Evolutionary conservation across 2,329 filamentous ascomycete species (phyloP).

Genomic region (Aspergillus amoenus): DNA sequence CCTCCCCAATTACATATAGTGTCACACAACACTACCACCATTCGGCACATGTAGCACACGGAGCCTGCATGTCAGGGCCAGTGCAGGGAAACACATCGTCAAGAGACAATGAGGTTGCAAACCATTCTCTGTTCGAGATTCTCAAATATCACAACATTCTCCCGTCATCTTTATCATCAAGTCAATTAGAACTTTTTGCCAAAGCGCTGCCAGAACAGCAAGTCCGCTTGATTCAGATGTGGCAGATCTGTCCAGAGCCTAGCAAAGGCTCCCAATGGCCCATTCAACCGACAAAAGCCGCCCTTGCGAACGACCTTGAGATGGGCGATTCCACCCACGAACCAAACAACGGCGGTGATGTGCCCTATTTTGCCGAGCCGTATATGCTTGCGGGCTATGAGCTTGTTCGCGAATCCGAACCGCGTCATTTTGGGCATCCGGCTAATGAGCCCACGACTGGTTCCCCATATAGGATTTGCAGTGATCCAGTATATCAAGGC

Average conservation of each 20-base stretch:
- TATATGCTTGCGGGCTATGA: conserved; percentile 86
- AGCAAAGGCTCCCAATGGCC: conserved; percentile 12
- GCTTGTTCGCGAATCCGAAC: conserved; percentile 51
- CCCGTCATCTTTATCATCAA: conserved; percentile 65
- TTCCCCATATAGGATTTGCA: conserved; percentile 35
- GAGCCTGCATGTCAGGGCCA: conserved; percentile 46
- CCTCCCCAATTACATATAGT: conserved; percentile 64
- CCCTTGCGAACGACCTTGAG: conserved; percentile 32
- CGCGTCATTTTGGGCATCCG: conserved; percentile 9
- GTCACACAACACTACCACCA: conserved; percentile 83
- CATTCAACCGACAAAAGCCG: background rate
- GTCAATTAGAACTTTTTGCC: conserved; percentile 76
- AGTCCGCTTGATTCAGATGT: conserved; percentile 75
- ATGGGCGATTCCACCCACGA: conserved; percentile 42
- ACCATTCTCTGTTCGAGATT: conserved; percentile 52
- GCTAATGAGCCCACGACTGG: conserved; percentile 30
- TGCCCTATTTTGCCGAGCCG: conserved; percentile 62
- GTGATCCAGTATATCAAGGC: conserved; percentile 39
- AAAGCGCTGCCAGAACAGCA: conserved; percentile 72
- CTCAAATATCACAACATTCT: conserved; percentile 53
- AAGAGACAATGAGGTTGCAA: conserved; percentile 24
- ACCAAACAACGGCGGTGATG: conserved; percentile 12
- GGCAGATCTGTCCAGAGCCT: conserved; percentile 68
- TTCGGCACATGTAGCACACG: conserved; percentile 64
- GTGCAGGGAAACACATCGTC: conserved; percentile 17